A percentile compares a stretch with the other conserved stretches of the same genome.
These are phyloP conservation scores for Fusarium scirpi DNA, from an alignment of 2,329 filamentous ascomycete species.

Conservation along the genomic window DNA sequence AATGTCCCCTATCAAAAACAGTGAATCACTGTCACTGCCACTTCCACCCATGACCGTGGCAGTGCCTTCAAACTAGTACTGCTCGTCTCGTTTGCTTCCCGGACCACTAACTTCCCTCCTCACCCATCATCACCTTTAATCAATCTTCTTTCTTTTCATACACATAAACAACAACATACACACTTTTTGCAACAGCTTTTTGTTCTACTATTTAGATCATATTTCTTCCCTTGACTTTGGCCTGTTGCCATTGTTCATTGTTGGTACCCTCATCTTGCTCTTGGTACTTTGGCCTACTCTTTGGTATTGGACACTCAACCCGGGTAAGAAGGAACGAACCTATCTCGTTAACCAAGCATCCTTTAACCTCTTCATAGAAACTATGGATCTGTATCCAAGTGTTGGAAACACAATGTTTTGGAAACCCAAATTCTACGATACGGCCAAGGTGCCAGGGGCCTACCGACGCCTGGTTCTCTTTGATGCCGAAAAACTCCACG, in stretches of 20 bases:
- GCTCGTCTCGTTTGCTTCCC: not conserved
- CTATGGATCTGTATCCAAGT: not conserved
- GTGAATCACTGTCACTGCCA: not conserved
- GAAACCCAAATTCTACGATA: not conserved
- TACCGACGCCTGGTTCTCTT: not conserved
- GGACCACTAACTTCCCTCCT: not conserved
- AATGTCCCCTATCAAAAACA: not conserved
- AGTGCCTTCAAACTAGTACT: not conserved
- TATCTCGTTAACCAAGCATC: not conserved
- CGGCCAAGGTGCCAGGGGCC: slow-evolving; percentile 4
- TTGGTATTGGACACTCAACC: not conserved
- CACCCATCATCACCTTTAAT: not conserved
- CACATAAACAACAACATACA: not conserved
- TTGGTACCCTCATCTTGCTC: not conserved
- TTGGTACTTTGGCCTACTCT: not conserved
- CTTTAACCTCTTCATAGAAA: not conserved
- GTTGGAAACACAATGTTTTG: not conserved
- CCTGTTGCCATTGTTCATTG: not conserved
- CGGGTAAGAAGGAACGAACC: not conserved
- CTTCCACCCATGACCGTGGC: not conserved
- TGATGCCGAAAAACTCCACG: not conserved
- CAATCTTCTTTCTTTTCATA: too few species aligned
- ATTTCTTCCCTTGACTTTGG: not conserved
- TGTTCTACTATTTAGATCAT: slow-evolving; percentile 4
- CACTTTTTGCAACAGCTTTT: slow-evolving; percentile 2